Base-by-base conservation (phyloP, 176 grass and related monocot genomes). In the Bromus sterilis region DNA sequence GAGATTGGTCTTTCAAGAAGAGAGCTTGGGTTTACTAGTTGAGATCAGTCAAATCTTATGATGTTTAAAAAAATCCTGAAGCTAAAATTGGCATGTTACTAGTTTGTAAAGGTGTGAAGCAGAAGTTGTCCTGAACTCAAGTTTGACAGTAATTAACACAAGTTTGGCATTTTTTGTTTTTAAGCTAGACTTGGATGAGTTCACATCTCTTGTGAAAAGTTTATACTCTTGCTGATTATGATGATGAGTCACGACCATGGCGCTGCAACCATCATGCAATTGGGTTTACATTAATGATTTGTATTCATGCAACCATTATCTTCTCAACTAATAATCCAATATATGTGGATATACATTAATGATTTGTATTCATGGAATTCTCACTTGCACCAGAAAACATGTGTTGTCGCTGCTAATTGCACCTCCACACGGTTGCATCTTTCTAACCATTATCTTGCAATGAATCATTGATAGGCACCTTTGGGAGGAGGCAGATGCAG, bases 401-500 rank as follows among this genome's bases (percentile, higher is more conserved):
- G 36, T 15, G 16, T 10, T 48, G 43, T n/a, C 1, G 1, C 33
- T 20, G 15, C 42, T 16, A 25, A 20, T 8, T 42, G 25, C 23
- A n/a, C 16, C 30, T 18, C 24, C 31, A 60, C n/a, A 39, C 8
- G 24, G 28, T 41, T 4, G 3, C 24, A n/a, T 28, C 31, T 43
- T 53, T 76, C 67, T 85, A 69, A 85, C 41, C 0, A 0, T 91
- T 48, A 16, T 64, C 4, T 48, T 72, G 26, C 1, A 7, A 32
- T 65, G 31, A 34, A 70, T 49, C 9, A 25, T 59, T 60, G 61
- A 12, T 69, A 98, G 95, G 95, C 82, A 78, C 88, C 66, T 94
- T 98, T 91, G 88, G 92, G 75, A 83, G 86, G 48, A 83, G 82
- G 70, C 92, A 94, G 86, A 98, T 98, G 95, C 95, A 98, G 87